phyloP scores from a whole-genome alignment of 2,329 filamentous ascomycete species.

The Xylariomycetidae sp. region DNA sequence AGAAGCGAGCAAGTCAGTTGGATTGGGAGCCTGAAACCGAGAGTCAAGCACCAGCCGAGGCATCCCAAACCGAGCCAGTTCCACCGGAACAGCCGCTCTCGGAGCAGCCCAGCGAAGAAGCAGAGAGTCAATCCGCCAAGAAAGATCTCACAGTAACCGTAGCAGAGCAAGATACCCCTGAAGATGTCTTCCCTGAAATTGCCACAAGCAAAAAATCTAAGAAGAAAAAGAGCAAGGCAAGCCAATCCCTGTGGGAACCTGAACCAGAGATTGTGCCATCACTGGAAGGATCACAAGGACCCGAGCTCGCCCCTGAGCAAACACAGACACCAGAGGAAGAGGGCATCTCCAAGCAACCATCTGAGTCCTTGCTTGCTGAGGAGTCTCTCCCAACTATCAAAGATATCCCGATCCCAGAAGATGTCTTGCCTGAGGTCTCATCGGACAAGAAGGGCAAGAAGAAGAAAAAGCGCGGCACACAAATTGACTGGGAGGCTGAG shows the following conservation, averaged over 20 bases:
- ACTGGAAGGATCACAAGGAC: too few relatives aligned
- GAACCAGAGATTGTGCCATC: background rate
- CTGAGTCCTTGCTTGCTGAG: too few relatives aligned
- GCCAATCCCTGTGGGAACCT: background rate
- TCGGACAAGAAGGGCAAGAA: slow-evolving; percentile 5
- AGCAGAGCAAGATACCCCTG: slow-evolving; percentile 3
- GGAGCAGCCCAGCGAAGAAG: too few relatives aligned
- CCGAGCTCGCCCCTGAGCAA: background rate
- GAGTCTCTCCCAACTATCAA: too few relatives aligned
- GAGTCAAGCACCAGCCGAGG: slow-evolving; percentile 5
- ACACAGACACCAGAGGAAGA: background rate
- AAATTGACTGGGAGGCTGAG: slow-evolving; percentile 11
- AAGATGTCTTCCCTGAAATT: slow-evolving; percentile 6
- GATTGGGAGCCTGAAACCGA: slow-evolving; percentile 9
- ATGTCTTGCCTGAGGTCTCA: slow-evolving; percentile 5
- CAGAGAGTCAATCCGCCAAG: slow-evolving; percentile 16
- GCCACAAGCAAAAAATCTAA: slow-evolving; percentile 30
- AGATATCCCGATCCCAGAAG: too few relatives aligned
- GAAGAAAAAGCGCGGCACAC: slow-evolving; percentile 10
- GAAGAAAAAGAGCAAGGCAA: slow-evolving; percentile 33
- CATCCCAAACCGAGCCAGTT: too few relatives aligned
- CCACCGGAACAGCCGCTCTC: background rate
- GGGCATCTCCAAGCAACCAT: background rate
- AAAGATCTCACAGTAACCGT: slow-evolving; percentile 17
- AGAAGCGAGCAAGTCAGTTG: slow-evolving; percentile 15